Evolutionary conservation across 768 basidiomycete genomes (phyloP).

Genomic region (Amanita rimosa): DNA sequence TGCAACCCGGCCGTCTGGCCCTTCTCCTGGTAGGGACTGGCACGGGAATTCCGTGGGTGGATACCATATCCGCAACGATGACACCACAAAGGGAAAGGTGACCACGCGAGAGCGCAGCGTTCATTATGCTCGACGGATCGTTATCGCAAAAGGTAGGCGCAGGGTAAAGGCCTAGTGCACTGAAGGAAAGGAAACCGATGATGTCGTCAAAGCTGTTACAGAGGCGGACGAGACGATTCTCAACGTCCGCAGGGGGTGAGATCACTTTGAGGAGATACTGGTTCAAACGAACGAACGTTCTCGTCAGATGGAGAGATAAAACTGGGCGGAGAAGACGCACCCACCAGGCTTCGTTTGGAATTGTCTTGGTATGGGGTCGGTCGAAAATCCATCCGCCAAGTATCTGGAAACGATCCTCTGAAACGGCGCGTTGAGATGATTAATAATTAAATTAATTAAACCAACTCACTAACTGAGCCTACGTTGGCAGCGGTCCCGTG

Average conservation of each 20-base stretch:
- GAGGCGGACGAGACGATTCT: conserved; percentile 19
- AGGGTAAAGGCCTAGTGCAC: conserved; percentile 11
- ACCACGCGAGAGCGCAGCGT: neutral
- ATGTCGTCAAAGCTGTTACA: conserved; percentile 19
- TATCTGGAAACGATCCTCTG: conserved; percentile 13
- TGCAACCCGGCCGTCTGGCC: neutral
- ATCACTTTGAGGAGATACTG: neutral
- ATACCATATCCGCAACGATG: neutral
- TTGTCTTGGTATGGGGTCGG: conserved; percentile 9
- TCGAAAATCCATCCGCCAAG: conserved; percentile 22
- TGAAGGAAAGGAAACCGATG: conserved; percentile 17
- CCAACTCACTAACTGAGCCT: neutral
- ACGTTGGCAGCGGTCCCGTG: neutral
- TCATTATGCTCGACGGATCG: neutral
- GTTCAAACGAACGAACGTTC: neutral
- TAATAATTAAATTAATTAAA: conserved; percentile 6
- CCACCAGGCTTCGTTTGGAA: conserved; percentile 20
- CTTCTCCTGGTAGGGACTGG: neutral
- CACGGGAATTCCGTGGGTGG: neutral
- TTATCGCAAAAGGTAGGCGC: conserved; percentile 12
- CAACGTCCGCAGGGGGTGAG: conserved; percentile 11
- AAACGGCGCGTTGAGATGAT: too few species aligned
- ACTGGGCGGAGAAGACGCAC: conserved; percentile 14
- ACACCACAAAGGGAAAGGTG: neutral
- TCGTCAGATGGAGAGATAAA: neutral